phyloP scores from a whole-genome alignment of 2,329 filamentous ascomycete species.

The Chrysoporthe cubensis region DNA sequence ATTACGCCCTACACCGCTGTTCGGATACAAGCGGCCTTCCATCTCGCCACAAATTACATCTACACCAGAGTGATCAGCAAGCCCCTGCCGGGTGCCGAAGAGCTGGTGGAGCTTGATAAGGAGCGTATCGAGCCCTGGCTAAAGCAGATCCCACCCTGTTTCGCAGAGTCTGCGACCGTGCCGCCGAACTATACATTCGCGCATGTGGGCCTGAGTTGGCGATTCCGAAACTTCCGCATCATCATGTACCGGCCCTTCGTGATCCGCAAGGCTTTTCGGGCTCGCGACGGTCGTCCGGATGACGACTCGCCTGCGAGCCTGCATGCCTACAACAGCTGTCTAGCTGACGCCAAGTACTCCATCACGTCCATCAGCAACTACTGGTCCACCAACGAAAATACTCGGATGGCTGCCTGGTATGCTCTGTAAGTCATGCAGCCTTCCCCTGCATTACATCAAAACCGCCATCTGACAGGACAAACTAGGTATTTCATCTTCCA shows the following conservation, averaged over 20 bases:
- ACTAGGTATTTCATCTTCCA: conserved; percentile 52
- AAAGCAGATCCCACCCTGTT: conserved; percentile 42
- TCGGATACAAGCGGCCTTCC: conserved; percentile 48
- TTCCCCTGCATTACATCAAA: not conserved
- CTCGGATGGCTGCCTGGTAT: conserved; percentile 49
- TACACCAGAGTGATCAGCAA: conserved; percentile 51
- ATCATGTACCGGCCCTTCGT: conserved; percentile 53
- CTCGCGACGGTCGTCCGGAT: conserved; percentile 30
- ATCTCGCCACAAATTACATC: conserved; percentile 48
- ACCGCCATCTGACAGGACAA: not conserved
- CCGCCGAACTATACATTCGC: conserved; percentile 43
- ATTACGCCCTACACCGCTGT: conserved; percentile 50
- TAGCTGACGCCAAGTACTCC: conserved; percentile 45
- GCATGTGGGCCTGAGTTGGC: conserved; percentile 49
- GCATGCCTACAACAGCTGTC: conserved; percentile 42
- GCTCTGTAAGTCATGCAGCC: conserved; percentile 35
- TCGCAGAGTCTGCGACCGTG: conserved; percentile 38
- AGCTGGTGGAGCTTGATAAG: conserved; percentile 47
- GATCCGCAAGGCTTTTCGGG: conserved; percentile 42
- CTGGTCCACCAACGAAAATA: conserved; percentile 43
- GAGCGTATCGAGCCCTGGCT: conserved; percentile 45
- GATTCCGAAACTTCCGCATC: conserved; percentile 49
- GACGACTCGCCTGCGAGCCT: conserved; percentile 31
- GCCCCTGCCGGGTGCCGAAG: conserved; percentile 45
- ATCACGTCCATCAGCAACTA: conserved; percentile 45